These are phyloP conservation scores for Leavenworthia alabamica DNA, from an alignment of 345 rosid species.

Conservation along the genomic window DNA sequence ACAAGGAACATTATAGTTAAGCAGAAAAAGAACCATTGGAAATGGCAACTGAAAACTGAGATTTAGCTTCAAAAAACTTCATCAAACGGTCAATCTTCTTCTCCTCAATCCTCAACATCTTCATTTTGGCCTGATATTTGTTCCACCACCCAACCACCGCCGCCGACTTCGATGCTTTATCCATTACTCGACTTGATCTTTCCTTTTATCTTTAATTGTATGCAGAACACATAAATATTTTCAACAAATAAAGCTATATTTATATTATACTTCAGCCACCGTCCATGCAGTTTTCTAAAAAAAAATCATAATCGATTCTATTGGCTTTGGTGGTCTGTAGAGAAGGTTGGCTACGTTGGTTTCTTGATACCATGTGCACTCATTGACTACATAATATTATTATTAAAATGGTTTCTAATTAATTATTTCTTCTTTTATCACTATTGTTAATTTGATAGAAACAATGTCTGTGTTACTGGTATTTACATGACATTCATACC, in stretches of 20 bases:
- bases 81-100: constrained; percentile 8
- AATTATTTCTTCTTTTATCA: not conserved
- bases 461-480: not conserved
- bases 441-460: not conserved
- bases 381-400: not conserved
- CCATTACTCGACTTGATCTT: not conserved
- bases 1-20: not conserved
- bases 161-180: not conserved
- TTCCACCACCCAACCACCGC: constrained; percentile 1
- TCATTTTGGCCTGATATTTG: not conserved
- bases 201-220: not conserved
- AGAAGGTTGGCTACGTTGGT: constrained; percentile 16
- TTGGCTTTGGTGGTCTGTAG: constrained; percentile 16
- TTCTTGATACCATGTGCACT: constrained; percentile 13
- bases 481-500: not conserved
- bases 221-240: not conserved
- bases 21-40: constrained; percentile 28
- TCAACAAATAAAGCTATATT: not conserved
- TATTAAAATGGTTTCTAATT: no score
- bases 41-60: constrained; percentile 28
- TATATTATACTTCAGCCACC: not conserved
- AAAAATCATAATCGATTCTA: not conserved
- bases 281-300: constrained; percentile 19
- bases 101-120: not conserved
- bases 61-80: constrained; percentile 17